Base-by-base conservation (phyloP, 768 basidiomycete species). In the Solioccasus polychromus region DNA sequence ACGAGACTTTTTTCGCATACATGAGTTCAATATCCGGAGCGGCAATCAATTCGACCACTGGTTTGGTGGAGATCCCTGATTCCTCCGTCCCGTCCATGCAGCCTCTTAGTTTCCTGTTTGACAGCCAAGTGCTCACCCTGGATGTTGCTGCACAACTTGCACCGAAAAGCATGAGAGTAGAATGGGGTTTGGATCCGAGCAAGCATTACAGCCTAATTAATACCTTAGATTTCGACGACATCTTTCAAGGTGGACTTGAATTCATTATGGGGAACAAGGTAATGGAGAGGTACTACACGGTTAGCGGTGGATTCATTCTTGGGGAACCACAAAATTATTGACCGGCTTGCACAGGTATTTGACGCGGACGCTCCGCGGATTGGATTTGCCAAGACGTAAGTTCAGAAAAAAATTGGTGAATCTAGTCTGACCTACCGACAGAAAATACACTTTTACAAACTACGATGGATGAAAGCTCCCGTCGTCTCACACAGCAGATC, bases 381-480 rank as follows among this genome's bases (percentile, higher is more conserved):
- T 37, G 59, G 59, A 19, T 58, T 59, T 34, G 63, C 42, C 12
- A 34, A 50, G 44, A 61, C 56, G 59, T 61, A 17, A 52, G 59
- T 55, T 15, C 14, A 22, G n/a, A n/a, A n/a, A 3, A 10, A 42
- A 2, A 2, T 1, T 35, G n/a, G 7, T 20, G 4, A 14, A 19
- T n/a, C 14, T n/a, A n/a, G n/a, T n/a, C n/a, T n/a, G n/a, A n/a
- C n/a, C n/a, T 17, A 11, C 31, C 15, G 17, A 25, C 32, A 61
- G 60, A 35, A 54, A 52, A 8, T 44, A 63, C 30, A 64, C 61
- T 4, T 55, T 52, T 34, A 45, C 58, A 14, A 22, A 15, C 2
- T 29, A 35, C 11, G 2, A 40, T 6, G 37, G 34, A 2, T 58
- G 15, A 45, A n/a, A n/a, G n/a, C n/a, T n/a, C n/a, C n/a, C n/a